These are phyloP conservation scores for Phlyctochytrium bullatum DNA, from an alignment of 192 early-diverging fungal genomes.

Conservation along the genomic window DNA sequence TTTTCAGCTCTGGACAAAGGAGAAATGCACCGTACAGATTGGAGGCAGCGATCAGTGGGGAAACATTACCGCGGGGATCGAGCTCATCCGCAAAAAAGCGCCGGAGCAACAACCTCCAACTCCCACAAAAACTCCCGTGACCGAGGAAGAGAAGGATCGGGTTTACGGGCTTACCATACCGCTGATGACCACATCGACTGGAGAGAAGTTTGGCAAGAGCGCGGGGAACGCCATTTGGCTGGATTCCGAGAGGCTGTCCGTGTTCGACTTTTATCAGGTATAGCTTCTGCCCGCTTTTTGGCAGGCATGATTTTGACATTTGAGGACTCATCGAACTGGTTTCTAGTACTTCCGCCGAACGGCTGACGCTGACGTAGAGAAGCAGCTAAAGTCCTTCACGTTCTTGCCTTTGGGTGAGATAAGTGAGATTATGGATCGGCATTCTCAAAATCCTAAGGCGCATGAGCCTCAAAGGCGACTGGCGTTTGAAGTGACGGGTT, in stretches of 20 bases:
- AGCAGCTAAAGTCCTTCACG: slow-evolving; percentile 79
- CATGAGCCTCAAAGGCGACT: slow-evolving; percentile 74
- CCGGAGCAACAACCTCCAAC: background rate
- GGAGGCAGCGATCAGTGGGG: slow-evolving; percentile 99
- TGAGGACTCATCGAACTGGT: too few relatives aligned
- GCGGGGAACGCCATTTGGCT: slow-evolving; percentile 97
- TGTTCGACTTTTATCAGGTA: slow-evolving; percentile 93
- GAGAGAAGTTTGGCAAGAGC: slow-evolving; percentile 97
- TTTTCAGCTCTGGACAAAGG: slow-evolving; percentile 70
- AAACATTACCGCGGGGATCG: slow-evolving; percentile 91
- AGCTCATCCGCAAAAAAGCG: slow-evolving; percentile 75
- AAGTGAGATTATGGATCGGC: slow-evolving; percentile 45
- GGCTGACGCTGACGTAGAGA: slow-evolving; percentile 73
- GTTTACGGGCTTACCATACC: slow-evolving; percentile 87
- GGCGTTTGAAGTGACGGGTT: slow-evolving; percentile 81
- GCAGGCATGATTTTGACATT: background rate
- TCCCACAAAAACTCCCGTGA: background rate
- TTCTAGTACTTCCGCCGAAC: slow-evolving; percentile 81
- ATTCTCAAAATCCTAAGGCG: slow-evolving; percentile 51
- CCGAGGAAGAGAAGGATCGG: slow-evolving; percentile 9
- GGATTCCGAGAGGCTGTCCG: slow-evolving; percentile 70
- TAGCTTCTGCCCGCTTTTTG: background rate
- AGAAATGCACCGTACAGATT: slow-evolving; percentile 69
- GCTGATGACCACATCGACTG: slow-evolving; percentile 78
- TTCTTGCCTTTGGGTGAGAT: slow-evolving; percentile 67